Percentiles rank a stretch among this genome's conserved stretches.
Conservation (phyloP, 768 basidiomycete species). For the Termitomyces sp. region DNA sequence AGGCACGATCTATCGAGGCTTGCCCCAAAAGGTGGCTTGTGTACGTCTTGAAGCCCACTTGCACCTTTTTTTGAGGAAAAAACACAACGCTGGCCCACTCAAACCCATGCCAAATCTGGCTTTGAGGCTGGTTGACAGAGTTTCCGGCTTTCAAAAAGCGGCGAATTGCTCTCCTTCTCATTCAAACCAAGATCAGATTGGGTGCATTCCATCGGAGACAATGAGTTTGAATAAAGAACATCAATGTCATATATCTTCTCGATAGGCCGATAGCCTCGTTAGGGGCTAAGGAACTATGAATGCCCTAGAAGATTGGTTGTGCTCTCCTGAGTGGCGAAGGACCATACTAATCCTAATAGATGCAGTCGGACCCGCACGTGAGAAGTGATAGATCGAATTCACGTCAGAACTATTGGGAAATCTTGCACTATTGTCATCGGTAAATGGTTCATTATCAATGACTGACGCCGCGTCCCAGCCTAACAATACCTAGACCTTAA, state of each 20-base stretch:
- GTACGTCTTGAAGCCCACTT: not conserved
- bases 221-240: not conserved
- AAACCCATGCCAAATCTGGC: conserved; percentile 39
- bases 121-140: conserved; percentile 33
- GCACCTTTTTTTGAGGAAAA: conserved; percentile 25
- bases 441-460: conserved; percentile 37
- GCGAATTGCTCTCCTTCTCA: conserved; percentile 40
- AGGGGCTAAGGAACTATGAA: conserved; percentile 44
- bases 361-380: conserved; percentile 52
- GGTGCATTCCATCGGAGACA: conserved; percentile 10
- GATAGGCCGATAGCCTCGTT: conserved; percentile 30
- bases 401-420: conserved; percentile 45
- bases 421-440: conserved; percentile 47
- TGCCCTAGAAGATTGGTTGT: conserved; percentile 38
- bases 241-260: conserved; percentile 13
- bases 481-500: conserved; percentile 43
- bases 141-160: conserved; percentile 34
- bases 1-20: not conserved
- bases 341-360: conserved; percentile 36
- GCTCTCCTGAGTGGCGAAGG: conserved; percentile 4
- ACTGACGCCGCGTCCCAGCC: conserved; percentile 48
- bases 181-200: conserved; percentile 18
- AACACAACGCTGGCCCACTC: conserved; percentile 33
- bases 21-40: too few relatives aligned
- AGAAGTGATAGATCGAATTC: conserved; percentile 61